Conservation (phyloP, 75 land plant species). For the Cupressus sempervirens region DNA sequence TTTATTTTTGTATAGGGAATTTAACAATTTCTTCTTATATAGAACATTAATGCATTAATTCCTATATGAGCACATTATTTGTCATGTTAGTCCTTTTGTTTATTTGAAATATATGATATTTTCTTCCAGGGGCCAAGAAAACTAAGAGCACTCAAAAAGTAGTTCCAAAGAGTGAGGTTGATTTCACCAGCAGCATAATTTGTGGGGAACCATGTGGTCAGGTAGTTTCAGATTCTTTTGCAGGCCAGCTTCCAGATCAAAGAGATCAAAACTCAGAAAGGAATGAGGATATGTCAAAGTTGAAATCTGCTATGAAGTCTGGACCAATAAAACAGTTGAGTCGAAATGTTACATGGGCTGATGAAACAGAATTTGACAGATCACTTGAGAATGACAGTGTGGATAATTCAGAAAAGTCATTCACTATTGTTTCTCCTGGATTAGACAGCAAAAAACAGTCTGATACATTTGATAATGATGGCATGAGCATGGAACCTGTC, state of each 20-base stretch:
- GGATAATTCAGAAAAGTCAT: conserved; percentile 4
- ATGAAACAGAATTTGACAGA: conserved; percentile 31
- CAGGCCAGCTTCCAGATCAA: not conserved
- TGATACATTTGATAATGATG: not conserved
- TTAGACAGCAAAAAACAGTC: not conserved
- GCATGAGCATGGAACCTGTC: not conserved
- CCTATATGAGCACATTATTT: not conserved
- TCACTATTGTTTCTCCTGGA: not conserved
- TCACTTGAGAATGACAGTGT: not conserved
- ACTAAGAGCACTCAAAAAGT: not conserved
- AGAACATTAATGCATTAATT: not conserved
- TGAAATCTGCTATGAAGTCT: conserved; percentile 53
- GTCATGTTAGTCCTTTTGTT: not conserved
- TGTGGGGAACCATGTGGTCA: not conserved
- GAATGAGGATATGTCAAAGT: not conserved
- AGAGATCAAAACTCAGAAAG: conserved; percentile 2
- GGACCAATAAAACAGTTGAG: not conserved
- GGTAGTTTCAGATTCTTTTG: not conserved
- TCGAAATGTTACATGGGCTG: conserved; percentile 70
- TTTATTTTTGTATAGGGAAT: not conserved
- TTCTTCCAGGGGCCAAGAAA: conserved; percentile 5
- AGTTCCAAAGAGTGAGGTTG: conserved; percentile 4
- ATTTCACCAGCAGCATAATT: conserved; percentile 39
- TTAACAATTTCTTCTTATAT: not conserved
- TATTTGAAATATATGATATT: not conserved